These are phyloP conservation scores for Francoa sonchifolia DNA, from an alignment of 441 rosid genomes.

Conservation along the genomic window DNA sequence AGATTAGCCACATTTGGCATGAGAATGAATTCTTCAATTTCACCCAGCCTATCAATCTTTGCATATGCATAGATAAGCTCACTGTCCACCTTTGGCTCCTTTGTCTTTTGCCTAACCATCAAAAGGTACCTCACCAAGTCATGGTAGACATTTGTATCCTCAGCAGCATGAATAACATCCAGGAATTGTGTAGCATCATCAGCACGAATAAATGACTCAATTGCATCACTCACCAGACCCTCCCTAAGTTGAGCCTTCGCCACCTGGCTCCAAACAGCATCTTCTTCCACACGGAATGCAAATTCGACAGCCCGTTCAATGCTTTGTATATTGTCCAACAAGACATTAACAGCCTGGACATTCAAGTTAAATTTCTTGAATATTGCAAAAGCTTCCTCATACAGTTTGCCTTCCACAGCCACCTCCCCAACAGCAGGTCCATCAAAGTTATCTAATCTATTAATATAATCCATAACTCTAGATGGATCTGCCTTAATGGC, in stretches of 20 bases:
- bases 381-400: slow-evolving; percentile 88
- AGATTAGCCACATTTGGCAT: slow-evolving; percentile 93
- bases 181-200: slow-evolving; percentile 87
- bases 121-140: slow-evolving; percentile 89
- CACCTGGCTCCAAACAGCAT: slow-evolving; percentile 94
- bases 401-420: slow-evolving; percentile 85
- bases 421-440: slow-evolving; percentile 99
- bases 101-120: slow-evolving; percentile 93
- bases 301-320: slow-evolving; percentile 96
- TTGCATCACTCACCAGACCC: slow-evolving; percentile 90
- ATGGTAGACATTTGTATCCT: slow-evolving; percentile 78
- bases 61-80: slow-evolving; percentile 98
- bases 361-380: slow-evolving; percentile 95
- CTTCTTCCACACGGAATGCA: slow-evolving; percentile 95
- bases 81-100: slow-evolving; percentile 97
- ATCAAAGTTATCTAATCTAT: slow-evolving; percentile 96
- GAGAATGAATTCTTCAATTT: slow-evolving; percentile 91
- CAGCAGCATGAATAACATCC: slow-evolving; percentile 80
- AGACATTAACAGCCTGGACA: slow-evolving; percentile 86
- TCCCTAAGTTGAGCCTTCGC: slow-evolving; percentile 89
- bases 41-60: slow-evolving; percentile 83
- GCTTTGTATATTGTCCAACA: slow-evolving; percentile 74
- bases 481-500: slow-evolving; percentile 98
- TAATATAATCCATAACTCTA: slow-evolving; percentile 96
- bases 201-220: slow-evolving; percentile 91